A percentile compares a stretch with the other conserved stretches of the same genome.
Evolutionary conservation across 306 rosid genomes (phyloP).

Genomic region (Crataegus laevigata): DNA sequence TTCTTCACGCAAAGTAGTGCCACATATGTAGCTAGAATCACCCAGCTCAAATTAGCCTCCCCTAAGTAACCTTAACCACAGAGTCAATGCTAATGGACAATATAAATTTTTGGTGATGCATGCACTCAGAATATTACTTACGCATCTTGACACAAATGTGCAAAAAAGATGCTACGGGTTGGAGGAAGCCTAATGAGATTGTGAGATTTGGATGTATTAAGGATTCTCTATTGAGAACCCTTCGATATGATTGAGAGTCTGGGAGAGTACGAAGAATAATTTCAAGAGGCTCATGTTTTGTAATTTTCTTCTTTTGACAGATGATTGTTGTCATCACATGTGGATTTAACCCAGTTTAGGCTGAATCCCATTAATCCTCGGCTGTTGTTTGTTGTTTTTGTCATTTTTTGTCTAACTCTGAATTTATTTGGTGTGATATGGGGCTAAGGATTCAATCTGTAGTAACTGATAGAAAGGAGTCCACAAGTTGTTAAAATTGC

Average conservation of each 20-base stretch:
- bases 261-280: not conserved
- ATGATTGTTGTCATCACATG: not conserved
- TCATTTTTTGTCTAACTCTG: not conserved
- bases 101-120: not conserved
- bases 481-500: too few relatives aligned
- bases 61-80: not conserved
- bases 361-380: not conserved
- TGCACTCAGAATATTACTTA: not conserved
- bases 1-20: not conserved
- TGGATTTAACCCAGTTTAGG: not conserved
- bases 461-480: too few relatives aligned
- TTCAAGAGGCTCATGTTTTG: not conserved
- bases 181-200: not conserved
- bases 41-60: not conserved
- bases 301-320: not conserved
- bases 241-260: not conserved
- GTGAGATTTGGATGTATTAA: not conserved
- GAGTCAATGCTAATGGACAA: not conserved
- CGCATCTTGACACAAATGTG: not conserved
- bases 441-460: too few relatives aligned
- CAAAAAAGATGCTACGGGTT: not conserved
- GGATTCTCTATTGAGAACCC: not conserved
- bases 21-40: not conserved
- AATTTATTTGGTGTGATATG: too few relatives aligned
- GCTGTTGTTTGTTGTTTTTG: not conserved